Conservation (phyloP, 2,329 filamentous ascomycete genomes). For the Ascochyta rabiei region DNA sequence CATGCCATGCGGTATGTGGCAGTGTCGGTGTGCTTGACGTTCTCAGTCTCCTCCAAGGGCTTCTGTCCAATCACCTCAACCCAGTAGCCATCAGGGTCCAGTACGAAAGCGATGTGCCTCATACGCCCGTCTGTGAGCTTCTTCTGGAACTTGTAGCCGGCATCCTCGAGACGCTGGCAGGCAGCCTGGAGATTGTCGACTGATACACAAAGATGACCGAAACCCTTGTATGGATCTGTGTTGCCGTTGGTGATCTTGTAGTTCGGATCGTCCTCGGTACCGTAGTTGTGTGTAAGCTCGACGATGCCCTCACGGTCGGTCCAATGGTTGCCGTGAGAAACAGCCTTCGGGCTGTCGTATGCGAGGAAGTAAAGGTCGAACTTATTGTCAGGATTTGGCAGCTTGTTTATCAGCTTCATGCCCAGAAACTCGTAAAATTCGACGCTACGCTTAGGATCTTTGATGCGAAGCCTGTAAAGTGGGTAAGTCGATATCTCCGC, state of each 20-base stretch:
- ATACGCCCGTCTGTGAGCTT: constrained; percentile 81
- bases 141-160: constrained; percentile 94
- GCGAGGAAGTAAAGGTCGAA: constrained; percentile 96
- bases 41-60: constrained; percentile 72
- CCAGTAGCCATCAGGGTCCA: constrained; percentile 78
- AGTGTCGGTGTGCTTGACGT: constrained; percentile 73
- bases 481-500: constrained; percentile 8
- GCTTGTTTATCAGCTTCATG: constrained; percentile 80
- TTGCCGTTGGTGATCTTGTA: constrained; percentile 90
- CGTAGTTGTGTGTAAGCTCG: constrained; percentile 84
- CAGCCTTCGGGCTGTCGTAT: constrained; percentile 77
- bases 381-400: constrained; percentile 83
- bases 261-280: constrained; percentile 81
- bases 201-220: constrained; percentile 82
- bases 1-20: constrained; percentile 71
- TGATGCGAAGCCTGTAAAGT: constrained; percentile 69
- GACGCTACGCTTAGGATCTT: constrained; percentile 83
- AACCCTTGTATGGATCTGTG: constrained; percentile 81
- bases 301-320: constrained; percentile 86
- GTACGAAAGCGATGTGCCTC: constrained; percentile 80
- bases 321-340: constrained; percentile 76
- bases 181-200: constrained; percentile 78
- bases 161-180: constrained; percentile 86
- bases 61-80: constrained; percentile 82
- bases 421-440: constrained; percentile 95